Evolutionary conservation across 352 stramenopile species (phyloP).

Genomic region (Globisporangium rhizosaccharum): DNA sequence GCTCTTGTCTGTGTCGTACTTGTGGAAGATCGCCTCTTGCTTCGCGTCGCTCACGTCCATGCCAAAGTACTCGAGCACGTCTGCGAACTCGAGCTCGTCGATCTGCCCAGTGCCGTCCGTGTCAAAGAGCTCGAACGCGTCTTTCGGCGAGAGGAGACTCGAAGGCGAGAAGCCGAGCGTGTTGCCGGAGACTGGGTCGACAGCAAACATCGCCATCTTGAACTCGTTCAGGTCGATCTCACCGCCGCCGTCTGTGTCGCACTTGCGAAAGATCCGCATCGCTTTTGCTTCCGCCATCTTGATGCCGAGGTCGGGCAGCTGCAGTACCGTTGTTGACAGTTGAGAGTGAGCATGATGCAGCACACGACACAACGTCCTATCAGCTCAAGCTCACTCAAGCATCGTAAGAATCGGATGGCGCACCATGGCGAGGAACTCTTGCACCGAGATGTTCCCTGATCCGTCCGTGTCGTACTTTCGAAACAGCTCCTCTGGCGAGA

Average conservation of each 20-base stretch:
- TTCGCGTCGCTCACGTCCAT: slow-evolving; percentile 87
- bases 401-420: slow-evolving; percentile 9
- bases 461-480: slow-evolving; percentile 88
- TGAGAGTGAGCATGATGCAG: background rate
- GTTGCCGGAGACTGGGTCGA: slow-evolving; percentile 84
- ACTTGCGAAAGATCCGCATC: slow-evolving; percentile 88
- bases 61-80: slow-evolving; percentile 92
- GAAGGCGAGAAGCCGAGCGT: slow-evolving; percentile 80
- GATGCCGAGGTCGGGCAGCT: slow-evolving; percentile 87
- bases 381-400: background rate
- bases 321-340: background rate
- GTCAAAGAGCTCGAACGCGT: slow-evolving; percentile 92
- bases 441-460: slow-evolving; percentile 86
- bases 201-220: slow-evolving; percentile 89
- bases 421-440: slow-evolving; percentile 88
- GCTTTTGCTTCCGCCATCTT: slow-evolving; percentile 87
- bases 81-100: slow-evolving; percentile 91
- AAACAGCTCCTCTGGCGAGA: slow-evolving; percentile 88
- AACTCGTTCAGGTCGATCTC: slow-evolving; percentile 93
- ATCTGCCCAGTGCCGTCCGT: slow-evolving; percentile 86
- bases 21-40: slow-evolving; percentile 89
- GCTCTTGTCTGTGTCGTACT: slow-evolving; percentile 90
- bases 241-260: slow-evolving; percentile 85
- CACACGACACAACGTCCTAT: background rate
- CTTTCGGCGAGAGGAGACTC: slow-evolving; percentile 71